A percentile compares a stretch with the other conserved stretches of the same genome.
Evolutionary conservation across 768 basidiomycete genomes (phyloP).

Genomic region (Trametes gibbosa): DNA sequence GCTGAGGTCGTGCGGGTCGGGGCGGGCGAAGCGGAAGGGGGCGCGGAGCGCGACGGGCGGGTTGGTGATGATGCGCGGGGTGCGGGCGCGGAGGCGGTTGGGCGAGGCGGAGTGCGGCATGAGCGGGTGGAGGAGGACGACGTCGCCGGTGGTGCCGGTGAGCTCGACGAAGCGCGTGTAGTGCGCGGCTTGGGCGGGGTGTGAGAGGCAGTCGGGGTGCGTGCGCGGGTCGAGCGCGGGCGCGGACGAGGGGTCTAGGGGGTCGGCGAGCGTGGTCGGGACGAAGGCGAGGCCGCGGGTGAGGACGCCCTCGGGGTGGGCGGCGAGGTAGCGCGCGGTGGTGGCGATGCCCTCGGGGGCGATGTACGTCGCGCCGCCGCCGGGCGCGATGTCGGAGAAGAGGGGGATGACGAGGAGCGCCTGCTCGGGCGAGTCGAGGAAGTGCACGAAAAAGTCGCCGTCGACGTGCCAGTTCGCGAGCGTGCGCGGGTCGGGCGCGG

Average conservation of each 20-base stretch:
- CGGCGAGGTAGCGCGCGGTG: slow-evolving; percentile 49
- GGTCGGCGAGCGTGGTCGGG: no score
- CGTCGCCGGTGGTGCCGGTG: slow-evolving; percentile 62
- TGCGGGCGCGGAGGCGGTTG: slow-evolving; percentile 52
- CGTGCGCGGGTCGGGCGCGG: slow-evolving; percentile 33
- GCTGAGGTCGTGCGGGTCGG: slow-evolving; percentile 46
- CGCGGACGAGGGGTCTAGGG: no score
- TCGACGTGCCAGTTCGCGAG: slow-evolving; percentile 66
- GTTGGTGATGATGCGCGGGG: slow-evolving; percentile 62
- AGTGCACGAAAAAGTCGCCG: slow-evolving; percentile 61
- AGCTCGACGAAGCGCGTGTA: slow-evolving; percentile 48
- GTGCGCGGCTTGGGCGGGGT: slow-evolving; percentile 40
- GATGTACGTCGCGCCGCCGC: slow-evolving; percentile 61
- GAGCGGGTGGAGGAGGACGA: slow-evolving; percentile 59
- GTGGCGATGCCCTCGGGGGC: slow-evolving; percentile 52
- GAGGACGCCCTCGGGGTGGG: slow-evolving; percentile 51
- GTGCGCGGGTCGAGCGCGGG: slow-evolving; percentile 33
- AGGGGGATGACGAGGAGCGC: slow-evolving; percentile 61
- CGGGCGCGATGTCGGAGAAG: slow-evolving; percentile 52
- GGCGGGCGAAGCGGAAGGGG: slow-evolving; percentile 52
- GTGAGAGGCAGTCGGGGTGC: slow-evolving; percentile 45
- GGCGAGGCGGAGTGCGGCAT: slow-evolving; percentile 66
- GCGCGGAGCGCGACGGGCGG: slow-evolving; percentile 55
- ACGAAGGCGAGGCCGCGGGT: slow-evolving; percentile 43
- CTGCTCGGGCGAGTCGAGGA: slow-evolving; percentile 65